Base-by-base conservation (phyloP, 768 basidiomycete species). In the Tricholoma matsutake region DNA sequence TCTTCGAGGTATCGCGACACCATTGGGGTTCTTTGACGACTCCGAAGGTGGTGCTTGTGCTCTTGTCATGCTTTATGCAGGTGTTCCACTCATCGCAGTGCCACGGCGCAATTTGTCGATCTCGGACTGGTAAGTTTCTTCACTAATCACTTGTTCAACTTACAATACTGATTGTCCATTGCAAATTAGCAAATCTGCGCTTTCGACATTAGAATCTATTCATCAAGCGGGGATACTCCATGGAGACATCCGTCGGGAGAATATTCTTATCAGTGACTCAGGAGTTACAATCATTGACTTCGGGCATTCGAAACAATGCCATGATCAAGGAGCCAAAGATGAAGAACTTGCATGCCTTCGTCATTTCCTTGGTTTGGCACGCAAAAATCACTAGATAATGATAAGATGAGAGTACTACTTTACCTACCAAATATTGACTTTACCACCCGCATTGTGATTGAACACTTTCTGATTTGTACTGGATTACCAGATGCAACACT, bases 171-270 rank as follows among this genome's bases (percentile, higher is more conserved):
- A 32, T 57, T 58, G 60, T 43, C 56, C 31, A 49, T 63, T 62
- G 29, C 18, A 49, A 63, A 58, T 56, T 43, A 65, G 64, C 20
- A 54, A 61, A 61, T 56, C 63, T 20, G 60, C 57, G 45, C 53
- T 64, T 31, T 54, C 59, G 35, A 59, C 63, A 35, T 59, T 65
- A 53, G 52, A 54, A 34, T 60, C 57, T 51, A 64, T 66, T 58
- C 65, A 66, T 61, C 28, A 39, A 37, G 65, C 65, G 31, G 61
- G 58, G 25, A 64, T 66, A 60, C 65, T 66, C 47, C 65, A 66
- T 18, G 65, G 65, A 41, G 65, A 66, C 47, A 54, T 66, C 60
- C 63, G 63, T 58, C 35, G 14, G 63, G 63, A 55, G 20, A 66
- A 66, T 54, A 56, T 66, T 45, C 65, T 66, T 58, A 32, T 62